Evolutionary conservation across 1,284 basidiomycete genomes (phyloP).

Genomic region (Sporisorium scitamineum): DNA sequence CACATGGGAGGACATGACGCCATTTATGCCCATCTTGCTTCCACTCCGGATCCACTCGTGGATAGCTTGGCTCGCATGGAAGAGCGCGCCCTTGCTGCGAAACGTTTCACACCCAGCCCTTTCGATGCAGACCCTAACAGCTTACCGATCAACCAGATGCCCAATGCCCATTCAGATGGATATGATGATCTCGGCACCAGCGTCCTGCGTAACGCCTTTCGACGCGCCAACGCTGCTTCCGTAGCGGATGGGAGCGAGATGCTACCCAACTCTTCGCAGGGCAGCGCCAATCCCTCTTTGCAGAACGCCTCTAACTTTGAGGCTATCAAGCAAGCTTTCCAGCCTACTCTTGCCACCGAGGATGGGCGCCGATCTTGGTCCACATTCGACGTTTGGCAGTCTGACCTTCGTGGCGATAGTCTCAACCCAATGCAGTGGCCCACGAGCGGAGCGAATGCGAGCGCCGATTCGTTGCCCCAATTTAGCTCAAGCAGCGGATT

Average conservation of each 20-base stretch:
- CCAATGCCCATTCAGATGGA: constrained; percentile 18
- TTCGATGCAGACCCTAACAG: constrained; percentile 11
- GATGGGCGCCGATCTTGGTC: constrained; percentile 60
- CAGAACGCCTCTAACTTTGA: constrained; percentile 56
- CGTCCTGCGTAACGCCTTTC: constrained; percentile 40
- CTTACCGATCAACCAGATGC: constrained; percentile 26
- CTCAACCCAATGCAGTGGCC: constrained; percentile 32
- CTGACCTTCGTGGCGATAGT: constrained; percentile 33
- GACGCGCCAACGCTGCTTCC: constrained; percentile 34
- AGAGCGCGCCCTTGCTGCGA: constrained; percentile 26
- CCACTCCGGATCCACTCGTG: constrained; percentile 41
- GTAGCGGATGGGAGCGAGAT: constrained; percentile 19
- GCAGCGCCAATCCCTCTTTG: constrained; percentile 27
- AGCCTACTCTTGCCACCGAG: constrained; percentile 48
- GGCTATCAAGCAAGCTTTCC: constrained; percentile 57
- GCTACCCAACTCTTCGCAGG: constrained; percentile 20
- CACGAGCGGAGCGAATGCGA: constrained; percentile 28
- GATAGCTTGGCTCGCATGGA: constrained; percentile 43
- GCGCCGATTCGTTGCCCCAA: constrained; percentile 46
- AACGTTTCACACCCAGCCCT: constrained; percentile 16
- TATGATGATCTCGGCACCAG: constrained; percentile 37
- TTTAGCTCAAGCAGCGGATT: constrained; percentile 33
- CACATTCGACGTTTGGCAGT: constrained; percentile 60
- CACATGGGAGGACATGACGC: constrained; percentile 23
- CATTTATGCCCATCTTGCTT: constrained; percentile 34